Evolutionary conservation across 2,329 filamentous ascomycete species (phyloP).

Genomic region (Triangularia verruculosa): DNA sequence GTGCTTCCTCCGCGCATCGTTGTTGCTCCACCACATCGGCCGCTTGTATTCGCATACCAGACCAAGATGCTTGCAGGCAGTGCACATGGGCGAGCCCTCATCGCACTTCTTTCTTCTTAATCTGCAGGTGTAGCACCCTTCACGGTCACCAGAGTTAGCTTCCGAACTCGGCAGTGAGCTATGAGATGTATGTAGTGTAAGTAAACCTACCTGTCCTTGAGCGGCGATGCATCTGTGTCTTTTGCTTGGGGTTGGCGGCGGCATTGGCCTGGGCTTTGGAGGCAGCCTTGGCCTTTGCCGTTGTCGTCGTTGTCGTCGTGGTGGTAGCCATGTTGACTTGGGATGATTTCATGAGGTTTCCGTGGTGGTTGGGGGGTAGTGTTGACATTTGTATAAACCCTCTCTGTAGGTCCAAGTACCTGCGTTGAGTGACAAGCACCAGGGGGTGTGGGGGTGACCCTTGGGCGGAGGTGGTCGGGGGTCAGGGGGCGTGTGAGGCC

Average conservation of each 20-base stretch:
- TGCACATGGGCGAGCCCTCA: slow-evolving; percentile 60
- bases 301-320: slow-evolving; percentile 36
- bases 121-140: slow-evolving; percentile 68
- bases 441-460: slow-evolving; percentile 22
- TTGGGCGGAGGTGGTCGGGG: slow-evolving; percentile 30
- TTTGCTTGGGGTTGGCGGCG: slow-evolving; percentile 58
- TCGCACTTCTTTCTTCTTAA: slow-evolving; percentile 68
- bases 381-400: slow-evolving; percentile 60
- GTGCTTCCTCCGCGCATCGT: slow-evolving; percentile 76
- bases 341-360: slow-evolving; percentile 48
- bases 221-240: slow-evolving; percentile 86
- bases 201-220: slow-evolving; percentile 81
- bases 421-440: slow-evolving; percentile 39
- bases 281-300: slow-evolving; percentile 56
- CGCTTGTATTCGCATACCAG: slow-evolving; percentile 94
- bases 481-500: slow-evolving; percentile 28
- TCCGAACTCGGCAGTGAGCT: slow-evolving; percentile 18
- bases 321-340: slow-evolving; percentile 60
- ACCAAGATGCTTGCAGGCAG: slow-evolving; percentile 69
- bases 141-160: slow-evolving; percentile 32
- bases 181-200: no score
- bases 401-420: slow-evolving; percentile 37
- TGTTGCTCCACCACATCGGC: slow-evolving; percentile 96
- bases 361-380: slow-evolving; percentile 59
- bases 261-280: slow-evolving; percentile 49